phyloP scores from a whole-genome alignment of 805 yeast genomes.

The Schwanniomyces polymorphus region DNA sequence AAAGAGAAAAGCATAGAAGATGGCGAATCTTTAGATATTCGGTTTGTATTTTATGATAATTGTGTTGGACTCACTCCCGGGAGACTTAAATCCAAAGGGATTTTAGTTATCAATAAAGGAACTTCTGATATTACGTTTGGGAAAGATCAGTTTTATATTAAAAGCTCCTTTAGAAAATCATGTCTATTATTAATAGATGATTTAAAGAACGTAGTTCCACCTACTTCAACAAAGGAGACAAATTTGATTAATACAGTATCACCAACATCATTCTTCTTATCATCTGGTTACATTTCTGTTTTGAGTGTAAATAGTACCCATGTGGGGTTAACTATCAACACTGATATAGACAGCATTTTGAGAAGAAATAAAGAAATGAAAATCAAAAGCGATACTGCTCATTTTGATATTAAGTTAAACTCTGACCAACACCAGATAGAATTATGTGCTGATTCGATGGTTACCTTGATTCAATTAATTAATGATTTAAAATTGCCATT shows the following conservation, averaged over 20 bases:
- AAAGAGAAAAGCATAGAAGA: conserved; percentile 3
- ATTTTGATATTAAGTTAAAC: conserved; percentile 46
- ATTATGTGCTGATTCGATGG: conserved; percentile 82
- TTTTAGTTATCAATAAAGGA: conserved; percentile 54
- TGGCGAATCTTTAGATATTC: conserved; percentile 21
- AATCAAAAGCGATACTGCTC: conserved; percentile 20
- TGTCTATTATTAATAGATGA: conserved; percentile 69
- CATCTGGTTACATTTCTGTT: conserved; percentile 54
- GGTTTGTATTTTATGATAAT: conserved; percentile 49
- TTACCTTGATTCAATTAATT: conserved; percentile 64
- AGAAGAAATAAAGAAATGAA: conserved; percentile 16
- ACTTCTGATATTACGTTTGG: conserved; percentile 47
- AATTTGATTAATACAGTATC: conserved; percentile 17
- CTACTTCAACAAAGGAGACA: background rate
- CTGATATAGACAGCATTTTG: conserved; percentile 19
- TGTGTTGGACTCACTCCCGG: conserved; percentile 66
- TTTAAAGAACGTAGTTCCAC: conserved; percentile 8
- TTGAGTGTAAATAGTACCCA: conserved; percentile 45
- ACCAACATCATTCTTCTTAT: conserved; percentile 36
- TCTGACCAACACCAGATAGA: conserved; percentile 51
- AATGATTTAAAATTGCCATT: conserved; percentile 75
- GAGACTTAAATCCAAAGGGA: conserved; percentile 53
- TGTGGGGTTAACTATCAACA: conserved; percentile 30
- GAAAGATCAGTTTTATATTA: conserved; percentile 29
- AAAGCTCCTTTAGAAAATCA: conserved; percentile 50